phyloP scores from a whole-genome alignment of 2,329 filamentous ascomycete species.

The Boeremia lycopersici region DNA sequence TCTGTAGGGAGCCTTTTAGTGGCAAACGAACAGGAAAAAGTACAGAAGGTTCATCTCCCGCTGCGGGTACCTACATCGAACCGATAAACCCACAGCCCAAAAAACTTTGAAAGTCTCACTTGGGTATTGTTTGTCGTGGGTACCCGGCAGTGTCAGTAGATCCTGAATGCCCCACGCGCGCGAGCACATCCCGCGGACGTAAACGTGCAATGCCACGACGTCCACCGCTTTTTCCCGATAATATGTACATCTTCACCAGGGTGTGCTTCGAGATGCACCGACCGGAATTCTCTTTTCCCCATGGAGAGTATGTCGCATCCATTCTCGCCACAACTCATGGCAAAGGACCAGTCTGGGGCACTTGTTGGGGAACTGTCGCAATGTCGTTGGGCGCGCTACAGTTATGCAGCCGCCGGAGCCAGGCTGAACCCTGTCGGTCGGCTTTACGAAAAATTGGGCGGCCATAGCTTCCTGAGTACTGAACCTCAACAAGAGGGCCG shows the following conservation, averaged over 20 bases:
- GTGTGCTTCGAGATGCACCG: neutral
- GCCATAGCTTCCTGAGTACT: slow-evolving; percentile 27
- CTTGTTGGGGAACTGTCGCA: slow-evolving; percentile 28
- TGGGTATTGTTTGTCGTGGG: slow-evolving; percentile 10
- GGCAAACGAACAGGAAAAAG: neutral
- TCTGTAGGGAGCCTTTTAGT: neutral
- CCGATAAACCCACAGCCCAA: neutral
- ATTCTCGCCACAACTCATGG: slow-evolving; percentile 26
- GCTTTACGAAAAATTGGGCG: slow-evolving; percentile 19
- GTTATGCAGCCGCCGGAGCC: slow-evolving; percentile 18
- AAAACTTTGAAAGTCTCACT: neutral
- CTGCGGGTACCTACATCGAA: slow-evolving; percentile 2
- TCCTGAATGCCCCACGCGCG: slow-evolving; percentile 19
- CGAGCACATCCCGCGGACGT: slow-evolving; percentile 12
- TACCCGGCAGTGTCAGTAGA: slow-evolving; percentile 19
- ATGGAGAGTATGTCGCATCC: slow-evolving; percentile 12
- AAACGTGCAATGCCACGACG: slow-evolving; percentile 13
- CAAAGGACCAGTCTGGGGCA: slow-evolving; percentile 23
- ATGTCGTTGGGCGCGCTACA: slow-evolving; percentile 23
- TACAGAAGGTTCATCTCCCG: neutral
- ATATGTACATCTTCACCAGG: neutral
- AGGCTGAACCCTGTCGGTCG: slow-evolving; percentile 22
- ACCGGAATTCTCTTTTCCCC: neutral
- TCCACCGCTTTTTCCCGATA: slow-evolving; percentile 13
- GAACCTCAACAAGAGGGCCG: slow-evolving; percentile 39